Base-by-base conservation (phyloP, 805 yeast species). In the Sungouiella thailandica region DNA sequence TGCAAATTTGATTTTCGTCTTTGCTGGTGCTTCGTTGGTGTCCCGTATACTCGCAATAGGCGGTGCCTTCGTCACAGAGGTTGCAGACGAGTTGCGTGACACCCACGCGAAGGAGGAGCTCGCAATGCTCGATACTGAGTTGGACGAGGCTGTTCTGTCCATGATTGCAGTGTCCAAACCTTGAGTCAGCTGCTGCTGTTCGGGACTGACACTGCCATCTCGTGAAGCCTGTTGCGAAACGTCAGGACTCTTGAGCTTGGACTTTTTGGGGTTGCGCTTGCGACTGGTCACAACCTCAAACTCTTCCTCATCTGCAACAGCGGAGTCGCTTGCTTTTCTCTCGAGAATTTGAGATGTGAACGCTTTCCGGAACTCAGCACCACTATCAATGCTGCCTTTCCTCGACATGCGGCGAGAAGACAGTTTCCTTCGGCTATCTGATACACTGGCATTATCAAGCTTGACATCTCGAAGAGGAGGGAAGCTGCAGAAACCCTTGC, bases 391-490 rank as follows among this genome's bases (percentile, higher is more conserved):
- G 23, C 29, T 41, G n/a, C 30, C 34, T 17, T 31, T 35, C 8
- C 52, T 36, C 0, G 65, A 54, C 40, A 55, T 53, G 29, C 55
- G 52, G 17, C 51, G 40, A 4, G 54, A 44, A 2, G 36, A 36
- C 44, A 41, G 43, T 31, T 59, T 53, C 34, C 44, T 47, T 35
- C 46, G 49, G 50, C 26, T 20, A 26, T 41, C 50, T 31, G 47
- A 37, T 7, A 39, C 35, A 4, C 39, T 40, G 22, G 31, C 42
- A 10, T 28, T 25, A 9, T 53, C 58, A 13, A 39, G 35, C 34
- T 53, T 59, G 12, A 53, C 39, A 40, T 66, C 72, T 19, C 65
- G 35, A 17, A 62, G 42, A 2, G 69, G 69, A 20, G 52, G 60
- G 41, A 66, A 66, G 5, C 55, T 47, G 29, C 33, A 17, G 29